Percentiles rank a stretch among this genome's conserved stretches.
Evolutionary conservation across 257 asterid genomes (phyloP).

Genomic region (Plantago elongata): DNA sequence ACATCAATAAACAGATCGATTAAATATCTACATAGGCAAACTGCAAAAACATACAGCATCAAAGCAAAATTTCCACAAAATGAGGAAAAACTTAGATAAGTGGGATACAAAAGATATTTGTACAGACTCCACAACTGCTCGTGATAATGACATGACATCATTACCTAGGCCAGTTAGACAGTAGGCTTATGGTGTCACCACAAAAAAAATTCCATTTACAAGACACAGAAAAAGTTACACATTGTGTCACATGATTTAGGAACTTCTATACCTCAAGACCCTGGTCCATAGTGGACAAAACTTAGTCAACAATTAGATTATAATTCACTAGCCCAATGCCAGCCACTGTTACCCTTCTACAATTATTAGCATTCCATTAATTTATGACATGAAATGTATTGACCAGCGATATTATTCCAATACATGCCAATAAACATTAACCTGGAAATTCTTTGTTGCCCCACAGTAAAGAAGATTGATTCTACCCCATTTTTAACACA

Average conservation of each 20-base stretch:
- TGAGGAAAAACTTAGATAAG: conserved; percentile 8
- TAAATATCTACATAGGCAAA: not conserved
- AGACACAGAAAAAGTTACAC: not conserved
- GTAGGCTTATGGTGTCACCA: not conserved
- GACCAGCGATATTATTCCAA: not conserved
- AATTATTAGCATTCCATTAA: not conserved
- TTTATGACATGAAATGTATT: conserved; percentile 11
- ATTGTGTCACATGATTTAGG: too few species aligned
- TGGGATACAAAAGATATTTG: conserved; percentile 8
- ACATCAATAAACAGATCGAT: conserved; percentile 6
- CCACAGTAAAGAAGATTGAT: not conserved
- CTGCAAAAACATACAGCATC: conserved; percentile 13
- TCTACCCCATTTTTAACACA: not conserved
- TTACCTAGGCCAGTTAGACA: conserved; percentile 1
- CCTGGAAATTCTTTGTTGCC: not conserved
- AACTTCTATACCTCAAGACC: too few species aligned
- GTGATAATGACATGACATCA: not conserved
- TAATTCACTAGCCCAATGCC: too few species aligned
- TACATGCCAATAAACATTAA: conserved; percentile 4
- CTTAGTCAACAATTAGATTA: too few species aligned
- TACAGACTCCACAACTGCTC: conserved; percentile 13
- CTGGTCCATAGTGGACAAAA: too few species aligned
- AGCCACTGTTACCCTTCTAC: too few species aligned
- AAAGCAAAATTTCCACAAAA: not conserved
- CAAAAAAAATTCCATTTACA: conserved; percentile 4